Conservation (phyloP, 1,284 basidiomycete species). For the Inonotus hispidus region DNA sequence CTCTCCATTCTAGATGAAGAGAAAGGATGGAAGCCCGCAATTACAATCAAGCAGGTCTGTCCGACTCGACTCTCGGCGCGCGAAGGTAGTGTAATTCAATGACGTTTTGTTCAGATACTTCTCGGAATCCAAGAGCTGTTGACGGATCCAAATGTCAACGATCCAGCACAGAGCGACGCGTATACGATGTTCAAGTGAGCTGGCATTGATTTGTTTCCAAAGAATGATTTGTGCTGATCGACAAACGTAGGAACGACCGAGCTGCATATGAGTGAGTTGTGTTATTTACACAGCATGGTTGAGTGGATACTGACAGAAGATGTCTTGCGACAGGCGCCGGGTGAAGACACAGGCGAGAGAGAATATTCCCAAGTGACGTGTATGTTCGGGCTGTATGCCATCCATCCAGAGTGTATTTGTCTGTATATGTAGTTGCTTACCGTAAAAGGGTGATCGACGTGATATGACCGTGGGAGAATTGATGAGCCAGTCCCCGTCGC, state of each 20-base stretch:
- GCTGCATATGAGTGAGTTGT: conserved; percentile 76
- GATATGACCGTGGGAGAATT: neutral
- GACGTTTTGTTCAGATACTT: conserved; percentile 60
- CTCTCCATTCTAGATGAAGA: conserved; percentile 98
- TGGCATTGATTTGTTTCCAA: neutral
- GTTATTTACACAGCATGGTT: neutral
- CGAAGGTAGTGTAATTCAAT: conserved; percentile 5
- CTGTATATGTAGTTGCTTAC: neutral
- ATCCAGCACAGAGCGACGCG: conserved; percentile 95
- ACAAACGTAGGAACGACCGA: conserved; percentile 74
- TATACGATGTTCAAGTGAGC: conserved; percentile 94
- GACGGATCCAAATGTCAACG: conserved; percentile 90
- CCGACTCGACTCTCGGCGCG: neutral
- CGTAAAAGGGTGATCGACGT: neutral
- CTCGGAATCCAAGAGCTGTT: conserved; percentile 93
- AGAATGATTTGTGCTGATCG: neutral
- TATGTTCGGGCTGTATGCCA: neutral
- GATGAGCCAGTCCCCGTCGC: neutral
- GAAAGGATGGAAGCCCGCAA: conserved; percentile 98
- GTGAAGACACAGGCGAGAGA: conserved; percentile 82
- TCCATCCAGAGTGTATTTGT: no score
- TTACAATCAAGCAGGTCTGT: conserved; percentile 95
- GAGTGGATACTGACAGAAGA: conserved; percentile 6
- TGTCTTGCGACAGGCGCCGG: conserved; percentile 47
- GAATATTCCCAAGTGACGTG: conserved; percentile 69